Conservation (phyloP, 2,329 filamentous ascomycete genomes). For the Leptographium galeiforme region DNA sequence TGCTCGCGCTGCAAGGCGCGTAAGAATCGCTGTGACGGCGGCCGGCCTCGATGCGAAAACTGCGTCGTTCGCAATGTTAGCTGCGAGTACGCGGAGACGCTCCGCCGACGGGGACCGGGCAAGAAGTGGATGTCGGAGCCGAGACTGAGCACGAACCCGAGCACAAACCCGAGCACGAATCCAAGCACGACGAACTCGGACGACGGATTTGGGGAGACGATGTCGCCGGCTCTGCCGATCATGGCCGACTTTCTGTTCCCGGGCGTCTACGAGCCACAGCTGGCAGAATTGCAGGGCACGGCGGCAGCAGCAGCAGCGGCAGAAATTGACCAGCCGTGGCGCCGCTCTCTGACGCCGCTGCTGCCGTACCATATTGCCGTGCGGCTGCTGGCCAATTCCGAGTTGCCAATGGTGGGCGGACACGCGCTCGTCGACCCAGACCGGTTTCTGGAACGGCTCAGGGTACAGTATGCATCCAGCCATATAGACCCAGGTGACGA, state of each 20-base stretch:
- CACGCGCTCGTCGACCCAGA: not conserved
- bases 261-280: not conserved
- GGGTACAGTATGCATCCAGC: not conserved
- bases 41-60: not conserved
- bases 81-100: not conserved
- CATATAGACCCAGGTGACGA: not conserved
- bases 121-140: not conserved
- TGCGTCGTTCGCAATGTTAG: not conserved
- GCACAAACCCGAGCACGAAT: not conserved
- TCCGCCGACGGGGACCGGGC: not conserved
- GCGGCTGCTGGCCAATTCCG: not conserved
- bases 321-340: not conserved
- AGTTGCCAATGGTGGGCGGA: not conserved
- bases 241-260: not conserved
- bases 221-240: not conserved
- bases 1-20: not conserved
- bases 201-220: no score
- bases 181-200: not conserved
- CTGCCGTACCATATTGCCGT: not conserved
- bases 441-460: not conserved
- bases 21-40: conserved; percentile 1
- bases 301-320: not conserved
- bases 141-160: not conserved
- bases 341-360: not conserved
- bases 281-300: not conserved